phyloP scores from a whole-genome alignment of 371 early-diverging fungal genomes.

The Mucor saturninus region DNA sequence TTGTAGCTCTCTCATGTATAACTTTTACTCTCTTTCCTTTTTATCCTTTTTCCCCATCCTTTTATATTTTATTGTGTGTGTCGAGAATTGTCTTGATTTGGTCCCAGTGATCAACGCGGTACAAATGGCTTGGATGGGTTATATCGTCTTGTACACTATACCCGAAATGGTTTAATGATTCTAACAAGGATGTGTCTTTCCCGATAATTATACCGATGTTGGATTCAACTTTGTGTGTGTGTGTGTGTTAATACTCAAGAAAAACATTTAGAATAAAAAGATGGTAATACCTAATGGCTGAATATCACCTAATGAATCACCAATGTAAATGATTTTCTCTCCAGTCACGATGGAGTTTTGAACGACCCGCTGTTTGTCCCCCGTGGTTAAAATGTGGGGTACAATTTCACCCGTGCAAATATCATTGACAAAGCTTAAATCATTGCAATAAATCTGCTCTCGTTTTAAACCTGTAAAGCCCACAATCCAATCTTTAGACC shows the following conservation, averaged over 20 bases:
- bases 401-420: constrained; percentile 39
- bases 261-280: neutral
- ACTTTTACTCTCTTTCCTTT: neutral
- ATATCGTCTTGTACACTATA: constrained; percentile 18
- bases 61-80: neutral
- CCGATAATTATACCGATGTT: constrained; percentile 60
- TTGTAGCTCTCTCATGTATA: neutral
- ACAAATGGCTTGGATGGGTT: constrained; percentile 3
- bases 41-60: neutral
- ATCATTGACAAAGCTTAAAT: constrained; percentile 24
- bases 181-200: constrained; percentile 39
- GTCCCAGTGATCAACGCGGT: constrained; percentile 26
- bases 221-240: constrained; percentile 39
- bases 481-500: constrained; percentile 57
- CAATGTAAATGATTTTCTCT: constrained; percentile 34
- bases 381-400: constrained; percentile 31
- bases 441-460: constrained; percentile 41
- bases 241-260: too few species aligned
- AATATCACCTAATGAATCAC: constrained; percentile 50
- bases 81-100: constrained; percentile 20
- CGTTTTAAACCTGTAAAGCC: constrained; percentile 30
- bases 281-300: constrained; percentile 35
- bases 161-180: constrained; percentile 15
- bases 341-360: neutral
- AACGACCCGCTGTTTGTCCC: constrained; percentile 36